Evolutionary conservation across 2,329 filamentous ascomycete species (phyloP).

Genomic region (Pseudopyricularia cyperi): DNA sequence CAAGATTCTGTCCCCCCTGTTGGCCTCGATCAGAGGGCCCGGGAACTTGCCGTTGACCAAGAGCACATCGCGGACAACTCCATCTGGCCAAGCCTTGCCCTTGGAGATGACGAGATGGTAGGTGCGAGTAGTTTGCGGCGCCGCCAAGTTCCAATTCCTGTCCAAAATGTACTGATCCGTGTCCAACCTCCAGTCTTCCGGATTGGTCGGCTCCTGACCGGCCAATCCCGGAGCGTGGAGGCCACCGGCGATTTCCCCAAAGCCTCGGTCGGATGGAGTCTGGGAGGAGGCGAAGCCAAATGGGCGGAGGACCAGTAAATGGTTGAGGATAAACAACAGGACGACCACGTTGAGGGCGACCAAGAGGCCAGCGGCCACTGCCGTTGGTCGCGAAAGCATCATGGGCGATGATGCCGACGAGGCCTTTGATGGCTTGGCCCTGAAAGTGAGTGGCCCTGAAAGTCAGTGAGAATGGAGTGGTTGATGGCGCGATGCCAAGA

Average conservation of each 20-base stretch:
- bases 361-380: neutral
- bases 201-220: neutral
- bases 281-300: neutral
- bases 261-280: neutral
- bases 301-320: neutral
- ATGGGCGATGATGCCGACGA: neutral
- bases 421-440: neutral
- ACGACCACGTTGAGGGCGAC: constrained; percentile 1
- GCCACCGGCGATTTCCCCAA: neutral
- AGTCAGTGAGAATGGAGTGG: no score
- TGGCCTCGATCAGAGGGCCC: constrained; percentile 56
- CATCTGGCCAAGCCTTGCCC: constrained; percentile 23
- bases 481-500: neutral
- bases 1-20: constrained; percentile 57
- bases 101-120: constrained; percentile 48
- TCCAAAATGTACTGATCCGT: constrained; percentile 4
- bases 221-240: neutral
- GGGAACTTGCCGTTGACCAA: constrained; percentile 66
- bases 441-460: no score
- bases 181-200: constrained; percentile 6
- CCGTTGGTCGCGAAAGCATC: neutral
- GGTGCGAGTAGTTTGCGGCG: constrained; percentile 33
- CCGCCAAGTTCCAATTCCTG: constrained; percentile 38
- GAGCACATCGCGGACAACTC: constrained; percentile 6
- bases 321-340: neutral